Evolutionary conservation across 2,329 filamentous ascomycete genomes (phyloP).

Genomic region (Cladophialophora chaetospira): DNA sequence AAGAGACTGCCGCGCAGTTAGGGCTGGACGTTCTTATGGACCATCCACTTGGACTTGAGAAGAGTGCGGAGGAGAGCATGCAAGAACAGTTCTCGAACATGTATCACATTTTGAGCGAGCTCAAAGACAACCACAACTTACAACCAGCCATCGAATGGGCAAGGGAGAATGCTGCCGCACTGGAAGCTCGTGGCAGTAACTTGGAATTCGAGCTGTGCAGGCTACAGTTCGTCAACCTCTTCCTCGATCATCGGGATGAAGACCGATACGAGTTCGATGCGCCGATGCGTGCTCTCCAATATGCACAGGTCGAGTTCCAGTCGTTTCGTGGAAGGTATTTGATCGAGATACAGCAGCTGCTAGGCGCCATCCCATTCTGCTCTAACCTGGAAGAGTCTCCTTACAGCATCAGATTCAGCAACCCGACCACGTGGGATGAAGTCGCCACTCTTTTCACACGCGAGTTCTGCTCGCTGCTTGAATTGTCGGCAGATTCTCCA

Average conservation of each 20-base stretch:
- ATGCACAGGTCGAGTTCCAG: constrained; percentile 73
- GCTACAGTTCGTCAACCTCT: constrained; percentile 86
- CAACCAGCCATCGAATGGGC: constrained; percentile 88
- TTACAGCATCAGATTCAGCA: constrained; percentile 77
- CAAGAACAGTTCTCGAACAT: constrained; percentile 79
- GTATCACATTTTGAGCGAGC: constrained; percentile 82
- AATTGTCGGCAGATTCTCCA: constrained; percentile 86
- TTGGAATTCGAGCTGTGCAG: constrained; percentile 93
- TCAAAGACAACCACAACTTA: constrained; percentile 72
- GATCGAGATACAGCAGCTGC: constrained; percentile 77
- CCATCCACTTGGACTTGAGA: constrained; percentile 30
- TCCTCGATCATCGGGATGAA: constrained; percentile 64
- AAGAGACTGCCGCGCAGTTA: constrained; percentile 36
- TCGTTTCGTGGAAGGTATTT: constrained; percentile 75
- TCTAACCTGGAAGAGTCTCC: constrained; percentile 75
- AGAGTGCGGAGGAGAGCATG: constrained; percentile 49
- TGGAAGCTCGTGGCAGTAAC: constrained; percentile 84
- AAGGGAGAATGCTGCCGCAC: constrained; percentile 64
- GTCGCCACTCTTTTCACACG: constrained; percentile 84
- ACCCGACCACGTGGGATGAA: constrained; percentile 74
- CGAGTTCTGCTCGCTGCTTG: constrained; percentile 91
- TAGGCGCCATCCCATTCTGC: constrained; percentile 76
- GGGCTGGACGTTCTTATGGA: constrained; percentile 36
- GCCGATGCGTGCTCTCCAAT: constrained; percentile 67
- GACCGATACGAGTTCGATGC: constrained; percentile 43